Evolutionary conservation across 2,329 filamentous ascomycete species (phyloP), one percentile per base, ranked within the genome.

Genomic region (Malbranchea cinnamomea): DNA sequence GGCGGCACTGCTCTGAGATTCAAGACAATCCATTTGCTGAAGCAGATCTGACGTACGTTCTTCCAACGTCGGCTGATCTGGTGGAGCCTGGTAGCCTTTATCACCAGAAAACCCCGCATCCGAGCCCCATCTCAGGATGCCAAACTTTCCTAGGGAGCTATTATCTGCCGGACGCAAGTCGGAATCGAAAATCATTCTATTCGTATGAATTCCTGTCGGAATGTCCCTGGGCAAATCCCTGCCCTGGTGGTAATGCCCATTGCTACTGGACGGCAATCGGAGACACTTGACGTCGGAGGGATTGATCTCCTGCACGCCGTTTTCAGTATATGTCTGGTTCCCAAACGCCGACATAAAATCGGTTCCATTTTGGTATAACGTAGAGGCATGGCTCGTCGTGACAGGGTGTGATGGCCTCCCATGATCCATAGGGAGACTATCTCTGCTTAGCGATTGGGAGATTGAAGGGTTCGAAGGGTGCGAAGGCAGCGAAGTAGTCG

Each of bases 21-120:
- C 60, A 21, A 79, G 56, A 39, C 71, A 70, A 28, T 64, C 59
- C 26, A 80, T 53, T 21, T 65, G 60, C 8, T 66, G 62, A 10
- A 76, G 51, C 24, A 73, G 60, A 19, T 64, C 59, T 36, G 65
- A 61, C 21, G 68, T 63, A 18, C 74, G 51, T 8, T 65, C 62
- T 35, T 75, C 71, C 18, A 61, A 59, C 2, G 69, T 69, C 21
- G 75, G 71, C 40, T 68, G 64, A 35, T 63, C 55, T 5, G 65
- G 60, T 6, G 60, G 59, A 1, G 73, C 67, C 5, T 68, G 55
- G 42, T 74, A 82, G n/a, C 62, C 65, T 41, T 70, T 67, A 4
- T 62, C 48, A n/a, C n/a, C n/a, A 37, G 57, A 63, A 46, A 82
- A 82, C 34, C 60, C 69, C n/a, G 63, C 49, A 49, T 82, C 77